Evolutionary conservation across 2,329 filamentous ascomycete species (phyloP).

Genomic region (Talaromyces sp.): DNA sequence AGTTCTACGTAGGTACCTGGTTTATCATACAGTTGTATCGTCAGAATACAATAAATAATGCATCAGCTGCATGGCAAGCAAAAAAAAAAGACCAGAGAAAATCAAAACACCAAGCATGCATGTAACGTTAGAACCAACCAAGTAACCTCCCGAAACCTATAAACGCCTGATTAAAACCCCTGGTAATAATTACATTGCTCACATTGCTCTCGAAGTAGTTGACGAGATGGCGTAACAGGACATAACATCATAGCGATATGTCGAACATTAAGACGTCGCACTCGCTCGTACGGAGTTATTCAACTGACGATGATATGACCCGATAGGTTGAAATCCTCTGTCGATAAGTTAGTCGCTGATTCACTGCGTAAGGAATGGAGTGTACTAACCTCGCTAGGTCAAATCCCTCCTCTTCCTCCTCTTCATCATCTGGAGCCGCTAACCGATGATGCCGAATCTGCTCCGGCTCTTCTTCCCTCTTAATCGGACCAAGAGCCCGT

Average conservation of each 20-base stretch:
- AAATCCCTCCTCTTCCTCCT: slow-evolving; percentile 43
- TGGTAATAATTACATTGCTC: background rate
- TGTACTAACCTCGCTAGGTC: slow-evolving; percentile 47
- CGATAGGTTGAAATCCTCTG: slow-evolving; percentile 52
- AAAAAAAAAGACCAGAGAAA: background rate
- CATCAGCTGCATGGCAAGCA: background rate
- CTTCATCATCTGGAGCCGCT: slow-evolving; percentile 40
- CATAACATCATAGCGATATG: background rate
- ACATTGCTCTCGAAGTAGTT: background rate
- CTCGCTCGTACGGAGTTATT: slow-evolving; percentile 40
- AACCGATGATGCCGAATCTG: slow-evolving; percentile 22
- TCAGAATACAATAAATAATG: slow-evolving; percentile 10
- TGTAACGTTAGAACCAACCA: background rate
- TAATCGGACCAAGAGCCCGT: slow-evolving; percentile 33
- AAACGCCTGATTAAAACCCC: background rate
- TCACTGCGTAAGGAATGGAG: background rate
- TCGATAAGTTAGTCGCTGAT: background rate
- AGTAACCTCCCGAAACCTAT: background rate
- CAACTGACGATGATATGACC: slow-evolving; percentile 46
- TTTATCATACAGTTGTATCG: background rate
- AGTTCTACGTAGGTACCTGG: background rate
- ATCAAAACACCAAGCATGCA: slow-evolving; percentile 13
- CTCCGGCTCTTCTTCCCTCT: slow-evolving; percentile 31
- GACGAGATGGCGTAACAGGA: background rate
- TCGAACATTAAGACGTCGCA: slow-evolving; percentile 25